phyloP scores from a whole-genome alignment of 352 stramenopile species.

The Thraustochytrium striatum region DNA sequence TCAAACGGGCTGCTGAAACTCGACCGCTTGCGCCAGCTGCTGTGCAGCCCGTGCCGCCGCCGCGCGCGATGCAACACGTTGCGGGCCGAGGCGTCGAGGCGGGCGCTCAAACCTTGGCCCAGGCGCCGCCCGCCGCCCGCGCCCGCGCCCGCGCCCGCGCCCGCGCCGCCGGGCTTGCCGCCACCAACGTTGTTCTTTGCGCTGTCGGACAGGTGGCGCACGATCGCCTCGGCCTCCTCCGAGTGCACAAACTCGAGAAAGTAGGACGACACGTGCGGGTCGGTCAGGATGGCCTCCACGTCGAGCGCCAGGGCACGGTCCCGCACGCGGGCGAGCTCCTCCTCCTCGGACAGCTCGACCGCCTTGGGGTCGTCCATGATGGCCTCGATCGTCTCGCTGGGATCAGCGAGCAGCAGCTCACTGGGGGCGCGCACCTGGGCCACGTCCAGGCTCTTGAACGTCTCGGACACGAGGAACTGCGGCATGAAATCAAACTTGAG shows the following conservation, averaged over 20 bases:
- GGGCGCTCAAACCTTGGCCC: too few species aligned
- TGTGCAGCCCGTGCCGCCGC: too few species aligned
- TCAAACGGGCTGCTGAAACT: not conserved
- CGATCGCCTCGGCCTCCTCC: not conserved
- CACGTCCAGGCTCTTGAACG: not conserved
- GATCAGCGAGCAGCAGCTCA: too few species aligned
- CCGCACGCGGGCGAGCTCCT: not conserved
- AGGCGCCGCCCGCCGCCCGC: too few species aligned
- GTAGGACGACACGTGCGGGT: not conserved
- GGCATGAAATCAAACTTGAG: slow-evolving; percentile 49
- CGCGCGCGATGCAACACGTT: too few species aligned
- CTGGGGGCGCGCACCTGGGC: too few species aligned
- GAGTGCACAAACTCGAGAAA: not conserved
- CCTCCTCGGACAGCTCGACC: not conserved
- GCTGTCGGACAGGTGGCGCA: not conserved
- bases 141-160: too few species aligned
- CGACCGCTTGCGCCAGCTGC: not conserved
- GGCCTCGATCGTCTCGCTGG: not conserved
- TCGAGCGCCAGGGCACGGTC: not conserved
- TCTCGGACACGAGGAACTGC: slow-evolving; percentile 33
- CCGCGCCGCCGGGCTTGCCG: not conserved
- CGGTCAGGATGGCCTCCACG: not conserved
- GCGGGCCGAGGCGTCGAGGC: too few species aligned
- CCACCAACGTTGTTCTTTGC: not conserved
- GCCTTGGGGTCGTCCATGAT: not conserved